Evolutionary conservation across 805 yeast species (phyloP).

Genomic region (Starmerella stigmatis): DNA sequence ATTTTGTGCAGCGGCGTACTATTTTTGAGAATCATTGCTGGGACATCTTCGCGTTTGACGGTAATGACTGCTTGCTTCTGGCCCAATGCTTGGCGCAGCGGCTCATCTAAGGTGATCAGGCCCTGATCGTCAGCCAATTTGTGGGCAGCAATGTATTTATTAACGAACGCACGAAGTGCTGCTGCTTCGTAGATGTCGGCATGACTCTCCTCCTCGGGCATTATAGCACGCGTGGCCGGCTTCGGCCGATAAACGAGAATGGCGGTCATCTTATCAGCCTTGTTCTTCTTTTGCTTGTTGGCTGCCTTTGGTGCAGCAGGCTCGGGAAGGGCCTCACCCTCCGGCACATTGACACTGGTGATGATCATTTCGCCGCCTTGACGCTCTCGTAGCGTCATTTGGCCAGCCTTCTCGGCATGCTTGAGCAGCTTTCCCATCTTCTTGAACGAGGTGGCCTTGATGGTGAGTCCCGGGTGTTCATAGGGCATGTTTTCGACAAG

Average conservation of each 20-base stretch:
- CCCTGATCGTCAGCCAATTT: slow-evolving; percentile 43
- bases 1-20: slow-evolving; percentile 37
- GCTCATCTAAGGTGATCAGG: slow-evolving; percentile 45
- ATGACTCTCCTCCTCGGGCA: slow-evolving; percentile 20
- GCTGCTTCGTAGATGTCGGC: slow-evolving; percentile 22
- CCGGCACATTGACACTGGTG: slow-evolving; percentile 35
- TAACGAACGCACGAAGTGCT: slow-evolving; percentile 46
- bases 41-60: slow-evolving; percentile 32
- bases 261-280: slow-evolving; percentile 21
- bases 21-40: slow-evolving; percentile 38
- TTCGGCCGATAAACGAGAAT: slow-evolving; percentile 27
- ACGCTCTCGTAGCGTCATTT: slow-evolving; percentile 66
- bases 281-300: slow-evolving; percentile 4
- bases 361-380: slow-evolving; percentile 69
- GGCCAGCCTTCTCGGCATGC: slow-evolving; percentile 68
- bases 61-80: slow-evolving; percentile 28
- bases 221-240: slow-evolving; percentile 22
- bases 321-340: slow-evolving; percentile 11
- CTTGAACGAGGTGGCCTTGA: slow-evolving; percentile 81
- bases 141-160: slow-evolving; percentile 45
- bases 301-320: slow-evolving; percentile 11
- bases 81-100: slow-evolving; percentile 38
- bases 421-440: slow-evolving; percentile 77
- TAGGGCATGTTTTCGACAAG: slow-evolving; percentile 64
- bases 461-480: slow-evolving; percentile 30